Percentiles rank a stretch among this genome's conserved stretches.
Conservation (phyloP, 176 grass and related monocot genomes). For the Oryza coarctata region DNA sequence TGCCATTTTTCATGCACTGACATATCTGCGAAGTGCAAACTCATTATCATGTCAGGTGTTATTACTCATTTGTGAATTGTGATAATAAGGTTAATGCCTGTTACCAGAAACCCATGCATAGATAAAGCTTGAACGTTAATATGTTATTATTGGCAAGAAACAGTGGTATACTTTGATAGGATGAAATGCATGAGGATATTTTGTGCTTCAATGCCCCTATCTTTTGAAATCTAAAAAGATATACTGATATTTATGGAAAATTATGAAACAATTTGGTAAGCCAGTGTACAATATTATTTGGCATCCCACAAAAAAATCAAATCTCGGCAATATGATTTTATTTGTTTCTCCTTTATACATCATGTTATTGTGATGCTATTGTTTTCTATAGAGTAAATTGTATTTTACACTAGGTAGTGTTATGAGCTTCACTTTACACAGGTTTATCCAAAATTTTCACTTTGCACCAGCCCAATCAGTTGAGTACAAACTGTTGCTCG, state of each 20-base stretch:
- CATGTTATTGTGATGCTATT: not conserved
- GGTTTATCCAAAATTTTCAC: not conserved
- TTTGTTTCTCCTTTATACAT: not conserved
- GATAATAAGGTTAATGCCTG: not conserved
- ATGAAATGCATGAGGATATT: not conserved
- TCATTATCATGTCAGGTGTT: not conserved
- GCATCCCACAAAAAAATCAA: not conserved
- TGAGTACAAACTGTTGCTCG: not conserved
- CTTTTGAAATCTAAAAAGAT: not conserved
- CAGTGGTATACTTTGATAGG: not conserved
- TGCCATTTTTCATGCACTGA: not conserved
- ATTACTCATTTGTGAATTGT: not conserved
- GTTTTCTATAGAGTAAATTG: not conserved
- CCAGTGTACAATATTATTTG: not conserved
- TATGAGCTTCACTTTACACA: not conserved
- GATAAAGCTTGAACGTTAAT: not conserved
- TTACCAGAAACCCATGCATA: not conserved
- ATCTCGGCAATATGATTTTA: not conserved
- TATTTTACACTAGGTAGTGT: not conserved
- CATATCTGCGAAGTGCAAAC: not conserved
- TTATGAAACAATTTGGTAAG: not conserved
- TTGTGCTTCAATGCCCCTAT: not conserved
- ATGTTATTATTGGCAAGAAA: not conserved
- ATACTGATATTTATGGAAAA: not conserved
- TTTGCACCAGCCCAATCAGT: not conserved